Percentiles rank a stretch among this genome's conserved stretches.
These are phyloP conservation scores for Nitzschia sp. DNA, from an alignment of 108 stramenopile species.

Conservation along the genomic window DNA sequence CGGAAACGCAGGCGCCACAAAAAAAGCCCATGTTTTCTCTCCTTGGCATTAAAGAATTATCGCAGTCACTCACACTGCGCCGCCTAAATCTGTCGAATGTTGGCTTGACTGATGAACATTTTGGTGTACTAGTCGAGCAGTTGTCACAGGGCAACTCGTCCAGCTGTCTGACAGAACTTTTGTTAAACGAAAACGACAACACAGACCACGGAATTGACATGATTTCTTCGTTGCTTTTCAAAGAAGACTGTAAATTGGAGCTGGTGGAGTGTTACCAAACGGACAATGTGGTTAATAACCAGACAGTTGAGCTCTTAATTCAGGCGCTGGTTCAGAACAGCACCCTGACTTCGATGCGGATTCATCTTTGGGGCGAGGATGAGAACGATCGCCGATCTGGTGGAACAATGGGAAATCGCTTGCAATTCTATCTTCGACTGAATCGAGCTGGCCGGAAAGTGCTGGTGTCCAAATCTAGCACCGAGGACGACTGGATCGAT, in stretches of 20 bases:
- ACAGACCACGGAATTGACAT: conserved; percentile 12
- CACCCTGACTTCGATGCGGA: conserved; percentile 3
- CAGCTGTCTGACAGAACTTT: conserved; percentile 6
- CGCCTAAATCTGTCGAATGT: conserved; percentile 11
- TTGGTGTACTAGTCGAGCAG: conserved; percentile 14
- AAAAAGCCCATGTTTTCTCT: conserved; percentile 10
- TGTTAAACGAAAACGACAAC: conserved; percentile 18
- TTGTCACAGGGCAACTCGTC: background rate
- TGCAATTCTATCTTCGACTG: background rate
- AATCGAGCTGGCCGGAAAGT: conserved; percentile 4
- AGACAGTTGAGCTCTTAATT: background rate
- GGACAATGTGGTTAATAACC: background rate
- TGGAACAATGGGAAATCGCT: background rate
- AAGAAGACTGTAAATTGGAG: conserved; percentile 9
- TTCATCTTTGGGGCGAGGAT: conserved; percentile 16
- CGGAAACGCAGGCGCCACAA: background rate
- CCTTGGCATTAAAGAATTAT: conserved; percentile 10
- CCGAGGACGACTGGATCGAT: conserved; percentile 1
- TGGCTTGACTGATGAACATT: conserved; percentile 10
- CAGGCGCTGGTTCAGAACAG: conserved; percentile 1
- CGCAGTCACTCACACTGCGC: conserved; percentile 8
- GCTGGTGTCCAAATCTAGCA: conserved; percentile 1
- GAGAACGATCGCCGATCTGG: background rate
- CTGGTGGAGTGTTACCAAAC: conserved; percentile 15
- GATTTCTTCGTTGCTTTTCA: conserved; percentile 11